Base-by-base conservation (phyloP, 352 stramenopile species). In the Bremia lactucae region DNA sequence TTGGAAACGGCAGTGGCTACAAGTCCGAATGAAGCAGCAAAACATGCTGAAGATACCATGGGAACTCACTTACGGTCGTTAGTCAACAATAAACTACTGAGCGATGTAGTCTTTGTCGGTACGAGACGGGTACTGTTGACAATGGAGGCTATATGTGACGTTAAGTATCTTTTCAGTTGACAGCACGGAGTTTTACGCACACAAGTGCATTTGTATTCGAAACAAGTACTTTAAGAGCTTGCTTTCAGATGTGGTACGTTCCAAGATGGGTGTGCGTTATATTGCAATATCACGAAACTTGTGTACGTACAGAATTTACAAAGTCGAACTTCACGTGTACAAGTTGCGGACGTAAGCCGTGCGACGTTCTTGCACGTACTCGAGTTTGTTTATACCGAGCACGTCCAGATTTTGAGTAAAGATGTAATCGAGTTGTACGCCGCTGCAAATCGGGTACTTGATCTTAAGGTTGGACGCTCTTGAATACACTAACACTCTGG, bases 331-430 rank as follows among this genome's bases (percentile, higher is more conserved):
- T 51, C 52, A 5, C 73, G 88, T 24, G 82, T 97, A 5, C 61
- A 85, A 4, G 91, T 97, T 46, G 78, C 82, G 9, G 84, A 94
- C 25, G 86, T 96, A 9, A 80, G 79, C 14, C 66, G 73, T n/a
- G 55, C 63, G 11, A 88, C 95, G 26, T 97, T 97, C 54, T 50
- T 97, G 7, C 61, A 87, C 8, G 76, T 97, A 41, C 54, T 97
- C 26, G 83, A 97, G 47, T 97, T 94, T 49, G 56, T 97, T 33
- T 97, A 97, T 65, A 96, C 87, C 15, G 89, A 97, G 45, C 82
- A 89, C 48, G 73, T 95, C 31, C 74, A 95, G 13, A 64, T 89
- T 16, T 70, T 65, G 9, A 59, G 90, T 4, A 83, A 96, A 34
- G 65, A 83, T 31, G 87, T 86, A 10, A n/a, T n/a, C n/a, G 86